Base-by-base conservation (phyloP, 2,329 filamentous ascomycete species). In the Didymella exigua region DNA sequence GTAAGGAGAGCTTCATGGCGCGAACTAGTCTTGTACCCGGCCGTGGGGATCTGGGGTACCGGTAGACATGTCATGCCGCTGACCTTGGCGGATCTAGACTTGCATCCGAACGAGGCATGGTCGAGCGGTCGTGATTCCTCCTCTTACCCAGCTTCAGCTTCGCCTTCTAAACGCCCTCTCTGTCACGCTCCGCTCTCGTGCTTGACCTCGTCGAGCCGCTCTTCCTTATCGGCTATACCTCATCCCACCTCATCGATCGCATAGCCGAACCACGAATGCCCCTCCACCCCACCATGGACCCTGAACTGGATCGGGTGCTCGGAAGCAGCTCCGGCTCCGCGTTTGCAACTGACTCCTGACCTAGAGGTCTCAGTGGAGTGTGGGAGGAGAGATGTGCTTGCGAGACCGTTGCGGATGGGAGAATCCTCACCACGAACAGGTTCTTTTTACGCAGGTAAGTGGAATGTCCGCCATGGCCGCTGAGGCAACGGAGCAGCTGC, bases 281-380 rank as follows among this genome's bases (percentile, higher is more conserved):
- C 34, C 33, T 40, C 19, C 11, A 40, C 33, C 41, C 49, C 42
- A 46, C 49, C 36, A 40, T 29, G 23, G 34, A 52, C 49, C 42
- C 36, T 41, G 49, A 26, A 45, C 18, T 26, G 29, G 34, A n/a
- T n/a, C 23, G 16, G 23, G 21, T 18, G 18, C 16, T 7, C 40
- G 48, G 48, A 44, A 29, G 9, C 9, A 38, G 24, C 30, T 51
- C 48, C 40, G 48, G n/a, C n/a, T n/a, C 24, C 11, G 24, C 14
- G 29, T 53, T 30, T 14, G 43, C 31, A 36, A 19, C 18, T 34
- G 27, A n/a, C n/a, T n/a, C n/a, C n/a, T n/a, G n/a, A n/a, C n/a
- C n/a, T n/a, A n/a, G n/a, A n/a, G n/a, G n/a, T n/a, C n/a, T n/a
- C n/a, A n/a, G n/a, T n/a, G n/a, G n/a, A n/a, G n/a, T n/a, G n/a